Base-by-base conservation (phyloP, 2,329 filamentous ascomycete species). In the Chalaropsis ovoidea region DNA sequence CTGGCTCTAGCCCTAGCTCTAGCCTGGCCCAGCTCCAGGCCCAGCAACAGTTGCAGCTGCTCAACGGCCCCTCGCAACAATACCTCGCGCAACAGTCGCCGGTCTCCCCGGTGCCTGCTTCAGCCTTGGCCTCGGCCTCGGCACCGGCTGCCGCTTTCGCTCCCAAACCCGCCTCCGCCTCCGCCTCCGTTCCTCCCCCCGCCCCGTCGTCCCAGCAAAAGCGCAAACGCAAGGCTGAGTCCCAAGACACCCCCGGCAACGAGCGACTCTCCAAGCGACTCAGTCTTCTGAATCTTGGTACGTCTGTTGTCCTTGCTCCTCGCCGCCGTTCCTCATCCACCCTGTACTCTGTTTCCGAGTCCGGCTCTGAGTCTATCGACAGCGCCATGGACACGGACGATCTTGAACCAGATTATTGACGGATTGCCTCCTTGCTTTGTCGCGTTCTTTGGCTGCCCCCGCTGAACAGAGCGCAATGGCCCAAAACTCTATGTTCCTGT, bases 241-340 rank as follows among this genome's bases (percentile, higher is more conserved):
- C 24, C 17, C 60, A 65, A 39, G 81, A 84, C 64, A 73, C 75
- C 15, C 81, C 82, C 68, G 79, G 83, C 71, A 85, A 83, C 69
- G 83, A 95, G 76, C 86, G 91, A 63, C 81, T 96, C 69, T 87
- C 88, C 60, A 96, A 96, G 78, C 83, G 88, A 69, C 81, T 96
- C 74, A 89, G 90, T 73, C 78, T 89, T 63, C 81, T 96, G 65
- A 91, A 92, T 73, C 77, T 96, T 69, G 88, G 90, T 94, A 83
- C 65, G 78, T 75, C 66, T 54, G 61, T 61, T 62, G 49, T 69
- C 11, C 65, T 63, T 61, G 42, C 62, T 68, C 67, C 63, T 41
- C 54, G 64, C 35, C 41, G 61, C 49, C 63, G 66, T 43, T 63
- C 62, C 42, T 62, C 60, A 24, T 67, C 47, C 35, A 58, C 52